Base-by-base conservation (phyloP, 2,329 filamentous ascomycete genomes). In the Paraphoma chrysanthemicola region DNA sequence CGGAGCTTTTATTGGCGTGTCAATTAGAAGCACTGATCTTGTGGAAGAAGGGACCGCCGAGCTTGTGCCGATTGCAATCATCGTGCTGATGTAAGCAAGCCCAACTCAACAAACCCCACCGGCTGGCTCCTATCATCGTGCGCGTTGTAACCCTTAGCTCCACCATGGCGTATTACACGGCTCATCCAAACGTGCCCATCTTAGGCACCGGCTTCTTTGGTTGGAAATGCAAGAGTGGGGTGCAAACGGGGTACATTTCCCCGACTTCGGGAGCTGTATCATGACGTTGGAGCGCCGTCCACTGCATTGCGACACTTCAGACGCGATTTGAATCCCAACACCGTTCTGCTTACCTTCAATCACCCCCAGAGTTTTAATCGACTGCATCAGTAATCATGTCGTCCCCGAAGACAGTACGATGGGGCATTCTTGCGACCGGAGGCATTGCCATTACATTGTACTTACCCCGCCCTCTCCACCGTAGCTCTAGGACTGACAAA, bases 361-460 rank as follows among this genome's bases (percentile, higher is more conserved):
- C 5, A 23, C 23, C 23, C 2, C 23, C 23, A 23, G 23, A 23
- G 5, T 3, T 23, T 23, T 23, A 23, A 2, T 3, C 5, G 2
- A 23, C 5, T 23, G 23, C 23, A 23, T 5, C 23, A 23, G 23
- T 23, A 51, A 59, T 41, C 41, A 76, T 76, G 73, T 61, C 72
- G n/a, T 60, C 72, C 17, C 73, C 76, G 16, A 74, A 75, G 59
- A 75, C 70, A 4, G 64, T 78, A 31, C 76, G 76, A 46, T 79
- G 77, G 77, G 78, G 81, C 48, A 82, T 83, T 58, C 76, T 82
- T 28, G 81, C 80, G 9, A 82, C 81, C 3, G 80, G 80, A 59
- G 79, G 77, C 55, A 82, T 82, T 54, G 81, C 81, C 43, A 64
- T 78, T 58, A 79, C 78, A 51, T 82, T 77, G 74, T 75, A 59